Conservation (phyloP, 208 protist genomes). For the Leishmania turanica region DNA sequence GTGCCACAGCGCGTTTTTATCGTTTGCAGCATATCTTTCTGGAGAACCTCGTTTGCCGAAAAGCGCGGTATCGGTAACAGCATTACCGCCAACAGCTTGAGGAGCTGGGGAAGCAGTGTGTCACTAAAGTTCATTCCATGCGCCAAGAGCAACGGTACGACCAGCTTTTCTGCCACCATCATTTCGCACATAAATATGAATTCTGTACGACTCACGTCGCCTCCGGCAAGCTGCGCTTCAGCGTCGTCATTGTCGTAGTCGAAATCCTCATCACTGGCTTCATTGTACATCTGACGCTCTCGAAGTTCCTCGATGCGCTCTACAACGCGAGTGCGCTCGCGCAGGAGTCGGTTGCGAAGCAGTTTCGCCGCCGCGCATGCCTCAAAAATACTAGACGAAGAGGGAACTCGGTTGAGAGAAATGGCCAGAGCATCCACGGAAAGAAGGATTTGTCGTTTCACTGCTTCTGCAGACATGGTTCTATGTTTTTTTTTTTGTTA, state of each 20-base stretch:
- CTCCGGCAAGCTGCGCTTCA: constrained; percentile 20
- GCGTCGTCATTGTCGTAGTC: constrained; percentile 36
- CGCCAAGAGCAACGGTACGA: constrained; percentile 76
- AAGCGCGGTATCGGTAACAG: constrained; percentile 67
- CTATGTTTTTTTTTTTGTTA: constrained; percentile 9
- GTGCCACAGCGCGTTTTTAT: constrained; percentile 72
- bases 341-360: constrained; percentile 71
- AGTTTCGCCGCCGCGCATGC: constrained; percentile 77
- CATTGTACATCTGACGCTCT: constrained; percentile 62
- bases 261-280: constrained; percentile 42
- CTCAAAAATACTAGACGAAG: constrained; percentile 37
- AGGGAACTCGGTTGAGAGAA: constrained; percentile 45
- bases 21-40: constrained; percentile 65
- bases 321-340: constrained; percentile 71
- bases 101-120: constrained; percentile 74
- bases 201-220: constrained; percentile 41
- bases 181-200: constrained; percentile 84
- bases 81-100: constrained; percentile 76
- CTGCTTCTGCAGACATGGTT: constrained; percentile 54
- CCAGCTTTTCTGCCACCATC: constrained; percentile 80
- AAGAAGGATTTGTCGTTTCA: constrained; percentile 75
- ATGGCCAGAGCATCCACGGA: constrained; percentile 61
- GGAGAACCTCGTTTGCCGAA: constrained; percentile 55
- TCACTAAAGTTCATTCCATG: constrained; percentile 78
- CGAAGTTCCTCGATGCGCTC: constrained; percentile 61